Evolutionary conservation across 441 rosid genomes (phyloP), one percentile per base, ranked within the genome.

Genomic region (Omphalea diandra): DNA sequence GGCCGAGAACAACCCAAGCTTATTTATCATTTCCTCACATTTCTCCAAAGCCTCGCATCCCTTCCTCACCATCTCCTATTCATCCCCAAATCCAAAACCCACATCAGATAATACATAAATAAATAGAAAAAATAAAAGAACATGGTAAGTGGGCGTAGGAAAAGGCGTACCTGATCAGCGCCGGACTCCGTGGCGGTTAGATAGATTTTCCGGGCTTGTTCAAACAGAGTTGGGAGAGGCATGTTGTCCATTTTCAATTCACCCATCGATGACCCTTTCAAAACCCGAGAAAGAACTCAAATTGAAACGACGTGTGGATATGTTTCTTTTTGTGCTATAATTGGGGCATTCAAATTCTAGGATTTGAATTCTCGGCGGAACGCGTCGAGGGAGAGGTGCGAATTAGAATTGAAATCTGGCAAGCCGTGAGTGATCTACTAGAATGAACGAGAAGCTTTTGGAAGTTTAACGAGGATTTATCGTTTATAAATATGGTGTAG

Each of bases 21-120:
- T 93, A 65, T 77, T 74, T 22, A 93, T 76, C 99, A 90, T 90
- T 65, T 90, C 96, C 72, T 93, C 97, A 53, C 97, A 93, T 79
- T 83, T 93, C 68, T 77, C 76, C 78, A 95, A 74, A 56, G 74
- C 79, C 36, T 82, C 86, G 40, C 90, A 82, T 31, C 97, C 97
- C 69, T 85, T 90, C 85, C 71, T 85, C 80, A 88, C 80, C 61
- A 76, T 43, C 61, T 88, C 93, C 97, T 95, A 73, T 31, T 24
- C 50, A 31, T 69, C 43, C 24, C 36, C 57, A 54, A 10, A 54
- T 15, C 3, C 5, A 7, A 10, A 46, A 59, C 20, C n/a, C 50
- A 57, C 29, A 22, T 46, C 31, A 31, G 11, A 29, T 18, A 43
- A 6, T 2, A 15, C 4, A 0, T n/a, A 7, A n/a, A 31, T 9